Conservation (phyloP, 169 alveolate species). For the Toxoplasma gondii region DNA sequence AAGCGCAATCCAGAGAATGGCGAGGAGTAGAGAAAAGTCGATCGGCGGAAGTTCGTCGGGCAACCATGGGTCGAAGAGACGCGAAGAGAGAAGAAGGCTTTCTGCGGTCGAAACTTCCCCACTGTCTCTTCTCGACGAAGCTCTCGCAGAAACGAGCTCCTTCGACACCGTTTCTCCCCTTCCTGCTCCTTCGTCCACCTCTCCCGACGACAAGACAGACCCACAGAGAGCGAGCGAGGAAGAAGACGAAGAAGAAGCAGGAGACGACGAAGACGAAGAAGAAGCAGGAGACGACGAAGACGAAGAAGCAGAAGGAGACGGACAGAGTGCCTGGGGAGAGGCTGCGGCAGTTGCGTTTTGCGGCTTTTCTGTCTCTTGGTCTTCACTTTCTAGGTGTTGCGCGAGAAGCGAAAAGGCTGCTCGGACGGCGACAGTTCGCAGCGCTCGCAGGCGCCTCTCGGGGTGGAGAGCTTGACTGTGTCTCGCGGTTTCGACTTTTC, state of each 20-base stretch:
- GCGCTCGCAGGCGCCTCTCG: conserved; percentile 16
- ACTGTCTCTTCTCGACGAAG: too few relatives aligned
- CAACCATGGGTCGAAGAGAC: conserved; percentile 37
- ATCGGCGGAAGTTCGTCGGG: conserved; percentile 41
- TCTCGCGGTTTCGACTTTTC: not conserved
- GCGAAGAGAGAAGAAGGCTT: not conserved
- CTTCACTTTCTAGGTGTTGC: not conserved
- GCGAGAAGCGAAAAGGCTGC: not conserved
- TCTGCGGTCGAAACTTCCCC: too few relatives aligned
- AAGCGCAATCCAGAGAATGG: conserved; percentile 40
- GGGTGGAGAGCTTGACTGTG: not conserved
- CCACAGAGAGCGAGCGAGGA: too few relatives aligned
- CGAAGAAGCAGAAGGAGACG: too few relatives aligned
- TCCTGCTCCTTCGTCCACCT: not conserved
- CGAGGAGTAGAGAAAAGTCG: conserved; percentile 32
- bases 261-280: too few relatives aligned
- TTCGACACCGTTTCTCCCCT: not conserved
- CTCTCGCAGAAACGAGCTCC: too few relatives aligned
- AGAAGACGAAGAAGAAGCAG: too few relatives aligned
- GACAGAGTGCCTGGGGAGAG: too few relatives aligned
- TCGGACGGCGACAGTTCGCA: conserved; percentile 25
- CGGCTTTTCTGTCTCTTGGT: too few relatives aligned
- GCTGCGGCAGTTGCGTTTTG: too few relatives aligned
- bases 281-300: conserved; percentile 2
- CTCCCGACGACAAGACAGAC: not conserved